Base-by-base conservation (phyloP, 495 filamentous ascomycete species). In the Glarea lozoyensis region DNA sequence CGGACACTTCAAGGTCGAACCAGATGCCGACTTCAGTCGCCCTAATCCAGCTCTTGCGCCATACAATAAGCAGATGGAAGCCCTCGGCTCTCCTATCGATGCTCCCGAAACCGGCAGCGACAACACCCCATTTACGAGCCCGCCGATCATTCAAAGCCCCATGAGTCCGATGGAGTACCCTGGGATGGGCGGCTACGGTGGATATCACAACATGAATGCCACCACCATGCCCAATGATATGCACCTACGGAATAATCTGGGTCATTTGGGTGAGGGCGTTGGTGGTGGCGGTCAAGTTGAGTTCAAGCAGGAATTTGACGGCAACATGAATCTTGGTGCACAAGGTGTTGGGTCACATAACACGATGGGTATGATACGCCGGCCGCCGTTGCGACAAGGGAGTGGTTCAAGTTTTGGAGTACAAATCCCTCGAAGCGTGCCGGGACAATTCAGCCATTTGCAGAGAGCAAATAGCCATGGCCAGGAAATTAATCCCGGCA, bases 361-460 rank as follows among this genome's bases (percentile, higher is more conserved):
- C 11, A 36, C 23, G 42, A 31, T 22, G 32, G 30, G 20, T n/a
- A 37, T 45, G 11, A 41, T 45, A 11, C 34, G 45, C 19, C 44
- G 54, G 29, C 46, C 50, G 9, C 54, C 54, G 3, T 16, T 54
- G 19, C 16, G 50, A 37, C 54, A 53, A 31, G 31, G 20, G 5
- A 46, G 45, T 31, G 37, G 35, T 1, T 40, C 44, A 17, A 45
- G 29, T 10, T 48, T 40, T 30, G 44, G 43, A 4, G 25, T 49
- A 13, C 44, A 44, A 22, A 50, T 57, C 10, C 54, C 54, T n/a
- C 37, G 54, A 27, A 57, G 54, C 45, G 42, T 57, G 9, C 54
- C 54, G 0, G 54, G 46, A 16, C 37, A 45, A 12, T 54, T 37
- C 22, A 29, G 46, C 21, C 42, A 51, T 10, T 16, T 45, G 21